These are phyloP conservation scores for Karstenula rhodostoma DNA, from an alignment of 2,329 filamentous ascomycete species.

Conservation along the genomic window DNA sequence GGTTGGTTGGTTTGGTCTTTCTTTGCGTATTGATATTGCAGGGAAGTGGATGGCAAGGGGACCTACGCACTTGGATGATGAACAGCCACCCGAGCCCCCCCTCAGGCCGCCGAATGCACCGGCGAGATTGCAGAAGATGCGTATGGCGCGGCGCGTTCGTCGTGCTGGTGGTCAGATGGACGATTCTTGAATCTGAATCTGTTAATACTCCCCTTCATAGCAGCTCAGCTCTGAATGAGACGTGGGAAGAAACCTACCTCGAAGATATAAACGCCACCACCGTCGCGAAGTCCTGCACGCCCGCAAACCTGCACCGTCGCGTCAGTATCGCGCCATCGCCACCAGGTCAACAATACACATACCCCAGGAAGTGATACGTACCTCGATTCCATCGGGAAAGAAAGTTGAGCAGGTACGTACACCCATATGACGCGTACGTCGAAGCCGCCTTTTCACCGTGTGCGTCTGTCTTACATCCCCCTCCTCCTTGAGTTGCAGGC, in stretches of 20 bases:
- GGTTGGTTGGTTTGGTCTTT: neutral
- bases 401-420: constrained; percentile 42
- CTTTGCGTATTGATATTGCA: neutral
- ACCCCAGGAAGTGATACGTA: constrained; percentile 16
- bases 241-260: constrained; percentile 24
- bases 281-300: constrained; percentile 51
- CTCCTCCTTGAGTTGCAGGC: neutral
- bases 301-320: constrained; percentile 35
- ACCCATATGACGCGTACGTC: constrained; percentile 22
- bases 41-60: constrained; percentile 14
- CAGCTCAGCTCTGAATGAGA: neutral
- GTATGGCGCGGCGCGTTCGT: constrained; percentile 64
- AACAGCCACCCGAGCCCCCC: constrained; percentile 59
- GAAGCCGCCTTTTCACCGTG: constrained; percentile 13
- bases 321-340: no score
- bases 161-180: constrained; percentile 59
- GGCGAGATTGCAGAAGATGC: constrained; percentile 64
- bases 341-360: constrained; percentile 36
- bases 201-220: neutral
- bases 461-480: constrained; percentile 6
- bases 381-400: constrained; percentile 42
- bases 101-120: constrained; percentile 58
- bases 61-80: constrained; percentile 55
- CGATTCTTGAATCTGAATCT: constrained; percentile 48
- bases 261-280: constrained; percentile 46